phyloP scores from a whole-genome alignment of 169 alveolate species.

The Plasmodium coatneyi region DNA sequence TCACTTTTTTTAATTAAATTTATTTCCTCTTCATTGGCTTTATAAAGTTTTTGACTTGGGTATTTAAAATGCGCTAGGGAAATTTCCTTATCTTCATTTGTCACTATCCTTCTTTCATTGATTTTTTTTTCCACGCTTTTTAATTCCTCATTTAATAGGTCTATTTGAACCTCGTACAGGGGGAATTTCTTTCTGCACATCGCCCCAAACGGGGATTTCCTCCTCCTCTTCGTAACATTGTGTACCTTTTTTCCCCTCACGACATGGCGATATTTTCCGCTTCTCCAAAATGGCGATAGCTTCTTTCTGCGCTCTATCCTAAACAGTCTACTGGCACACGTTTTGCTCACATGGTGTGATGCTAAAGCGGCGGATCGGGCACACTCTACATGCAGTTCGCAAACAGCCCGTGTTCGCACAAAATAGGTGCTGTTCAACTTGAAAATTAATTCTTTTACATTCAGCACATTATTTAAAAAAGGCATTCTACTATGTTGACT shows the following conservation, averaged over 20 bases:
- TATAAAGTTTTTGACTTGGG: constrained; percentile 81
- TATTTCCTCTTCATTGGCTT: constrained; percentile 77
- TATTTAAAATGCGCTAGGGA: constrained; percentile 24
- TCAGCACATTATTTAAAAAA: constrained; percentile 33
- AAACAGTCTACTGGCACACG: neutral
- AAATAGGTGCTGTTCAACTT: constrained; percentile 7
- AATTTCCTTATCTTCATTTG: constrained; percentile 19
- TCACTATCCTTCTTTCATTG: constrained; percentile 15
- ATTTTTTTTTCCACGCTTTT: constrained; percentile 45
- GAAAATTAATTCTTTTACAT: constrained; percentile 11
- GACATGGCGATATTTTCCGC: neutral
- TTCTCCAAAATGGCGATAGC: constrained; percentile 4
- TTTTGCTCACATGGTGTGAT: neutral
- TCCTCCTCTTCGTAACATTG: constrained; percentile 5
- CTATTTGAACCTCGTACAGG: constrained; percentile 15
- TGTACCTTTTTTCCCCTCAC: neutral
- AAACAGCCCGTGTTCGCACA: neutral
- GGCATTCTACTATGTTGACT: constrained; percentile 42
- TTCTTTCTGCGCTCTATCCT: neutral
- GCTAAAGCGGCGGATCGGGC: neutral
- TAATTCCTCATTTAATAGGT: constrained; percentile 71
- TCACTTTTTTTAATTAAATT: constrained; percentile 73
- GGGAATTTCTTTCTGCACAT: neutral
- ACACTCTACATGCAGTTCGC: constrained; percentile 1
- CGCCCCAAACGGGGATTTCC: neutral